phyloP scores from a whole-genome alignment of 2,329 filamentous ascomycete species.

The Shiraia bambusicola region DNA sequence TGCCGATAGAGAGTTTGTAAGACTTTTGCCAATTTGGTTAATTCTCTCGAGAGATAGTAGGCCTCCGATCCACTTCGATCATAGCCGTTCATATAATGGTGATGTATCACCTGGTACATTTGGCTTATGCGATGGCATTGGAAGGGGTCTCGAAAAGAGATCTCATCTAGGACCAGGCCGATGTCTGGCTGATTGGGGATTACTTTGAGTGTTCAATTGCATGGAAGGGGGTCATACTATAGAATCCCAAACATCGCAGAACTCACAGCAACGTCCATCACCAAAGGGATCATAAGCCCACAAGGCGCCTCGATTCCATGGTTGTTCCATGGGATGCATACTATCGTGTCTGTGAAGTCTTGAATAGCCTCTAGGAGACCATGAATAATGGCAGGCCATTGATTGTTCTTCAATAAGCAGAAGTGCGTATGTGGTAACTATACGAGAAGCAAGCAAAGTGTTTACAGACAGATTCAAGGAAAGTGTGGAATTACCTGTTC shows the following conservation, averaged over 20 bases:
- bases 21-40: constrained; percentile 10
- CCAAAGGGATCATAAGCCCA: constrained; percentile 8
- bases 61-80: constrained; percentile 7
- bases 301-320: constrained; percentile 1
- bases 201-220: neutral
- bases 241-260: constrained; percentile 6
- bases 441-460: too few species aligned
- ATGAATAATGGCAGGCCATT: too few species aligned
- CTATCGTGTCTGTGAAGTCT: neutral
- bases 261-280: constrained; percentile 11
- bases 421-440: too few species aligned
- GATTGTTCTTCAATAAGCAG: too few species aligned
- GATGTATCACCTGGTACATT: constrained; percentile 9
- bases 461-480: too few species aligned
- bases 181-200: constrained; percentile 9
- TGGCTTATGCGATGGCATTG: neutral
- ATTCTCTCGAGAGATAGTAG: constrained; percentile 12
- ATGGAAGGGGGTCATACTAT: constrained; percentile 6
- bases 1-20: constrained; percentile 4
- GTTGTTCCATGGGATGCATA: constrained; percentile 1
- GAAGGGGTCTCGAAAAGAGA: constrained; percentile 3
- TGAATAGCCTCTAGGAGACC: too few species aligned
- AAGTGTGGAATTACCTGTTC: too few species aligned
- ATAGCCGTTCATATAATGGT: constrained; percentile 12
- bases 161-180: constrained; percentile 1